These are phyloP conservation scores for Olyra latifolia DNA, from an alignment of 176 grass and related monocot species.

Conservation along the genomic window DNA sequence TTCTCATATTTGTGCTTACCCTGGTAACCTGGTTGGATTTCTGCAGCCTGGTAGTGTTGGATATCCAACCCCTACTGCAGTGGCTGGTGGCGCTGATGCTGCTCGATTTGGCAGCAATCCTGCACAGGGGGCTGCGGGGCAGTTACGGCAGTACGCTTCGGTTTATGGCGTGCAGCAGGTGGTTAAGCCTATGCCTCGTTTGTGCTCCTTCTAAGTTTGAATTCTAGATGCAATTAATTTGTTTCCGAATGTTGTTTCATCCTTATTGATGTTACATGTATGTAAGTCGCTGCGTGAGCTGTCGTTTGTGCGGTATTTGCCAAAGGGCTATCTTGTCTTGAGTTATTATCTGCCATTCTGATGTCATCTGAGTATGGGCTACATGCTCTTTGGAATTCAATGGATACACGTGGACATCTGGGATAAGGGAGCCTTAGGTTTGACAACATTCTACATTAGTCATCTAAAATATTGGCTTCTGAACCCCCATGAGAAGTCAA, in stretches of 20 bases:
- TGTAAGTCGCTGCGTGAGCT: background rate
- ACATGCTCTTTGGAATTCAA: background rate
- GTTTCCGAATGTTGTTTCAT: background rate
- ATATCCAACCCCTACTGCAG: constrained; percentile 27
- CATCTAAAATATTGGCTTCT: background rate
- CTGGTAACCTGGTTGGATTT: constrained; percentile 22
- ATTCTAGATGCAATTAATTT: background rate
- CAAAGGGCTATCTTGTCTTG: background rate
- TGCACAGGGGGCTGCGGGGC: constrained; percentile 25
- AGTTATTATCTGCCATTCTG: background rate
- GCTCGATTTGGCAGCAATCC: constrained; percentile 33
- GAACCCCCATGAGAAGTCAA: background rate
- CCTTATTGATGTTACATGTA: background rate
- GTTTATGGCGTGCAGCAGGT: constrained; percentile 54
- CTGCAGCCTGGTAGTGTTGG: constrained; percentile 44
- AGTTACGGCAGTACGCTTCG: constrained; percentile 45
- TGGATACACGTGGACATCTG: background rate
- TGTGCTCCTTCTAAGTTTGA: background rate
- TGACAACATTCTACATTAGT: no score
- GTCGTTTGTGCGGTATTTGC: background rate
- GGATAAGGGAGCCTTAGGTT: background rate
- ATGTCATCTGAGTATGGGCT: background rate
- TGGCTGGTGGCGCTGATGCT: constrained; percentile 13
- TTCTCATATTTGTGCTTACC: background rate
- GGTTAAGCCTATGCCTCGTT: background rate